Conservation (phyloP, 371 early-diverging fungal genomes). For the Batkoa obscura region DNA sequence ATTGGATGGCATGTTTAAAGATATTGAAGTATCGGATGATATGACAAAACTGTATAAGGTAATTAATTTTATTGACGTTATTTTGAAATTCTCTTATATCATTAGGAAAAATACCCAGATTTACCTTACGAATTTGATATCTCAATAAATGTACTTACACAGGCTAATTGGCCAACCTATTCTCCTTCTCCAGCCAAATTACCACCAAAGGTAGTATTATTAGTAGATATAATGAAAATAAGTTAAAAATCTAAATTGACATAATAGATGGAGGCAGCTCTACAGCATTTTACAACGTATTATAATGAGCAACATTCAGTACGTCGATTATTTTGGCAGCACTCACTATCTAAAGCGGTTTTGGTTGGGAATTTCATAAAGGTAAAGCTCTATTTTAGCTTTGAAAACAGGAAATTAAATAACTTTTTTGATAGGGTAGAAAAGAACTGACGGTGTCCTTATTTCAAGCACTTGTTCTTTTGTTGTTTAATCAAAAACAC, state of each 20-base stretch:
- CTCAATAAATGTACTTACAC: conserved; percentile 41
- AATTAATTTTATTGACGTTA: conserved; percentile 9
- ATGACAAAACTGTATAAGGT: too few relatives aligned
- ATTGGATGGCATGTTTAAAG: conserved; percentile 85
- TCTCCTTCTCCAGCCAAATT: conserved; percentile 36
- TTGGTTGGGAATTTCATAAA: conserved; percentile 11
- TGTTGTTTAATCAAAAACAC: conserved; percentile 46
- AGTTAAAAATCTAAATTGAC: conserved; percentile 23
- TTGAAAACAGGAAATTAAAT: background rate
- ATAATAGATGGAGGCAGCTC: conserved; percentile 38
- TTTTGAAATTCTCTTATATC: conserved; percentile 6
- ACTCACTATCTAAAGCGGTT: conserved; percentile 52
- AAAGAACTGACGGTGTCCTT: conserved; percentile 57
- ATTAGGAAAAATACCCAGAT: conserved; percentile 17
- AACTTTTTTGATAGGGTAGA: background rate
- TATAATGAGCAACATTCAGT: conserved; percentile 29
- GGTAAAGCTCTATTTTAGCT: background rate
- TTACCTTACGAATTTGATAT: conserved; percentile 19
- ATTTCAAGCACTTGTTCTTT: conserved; percentile 49
- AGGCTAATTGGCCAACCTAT: conserved; percentile 80
- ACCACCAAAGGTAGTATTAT: conserved; percentile 34
- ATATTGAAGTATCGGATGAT: conserved; percentile 62
- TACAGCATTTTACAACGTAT: conserved; percentile 47
- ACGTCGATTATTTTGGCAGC: conserved; percentile 66
- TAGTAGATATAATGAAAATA: background rate